Conservation (phyloP, 345 rosid genomes). For the Cardamine resedifolia region DNA sequence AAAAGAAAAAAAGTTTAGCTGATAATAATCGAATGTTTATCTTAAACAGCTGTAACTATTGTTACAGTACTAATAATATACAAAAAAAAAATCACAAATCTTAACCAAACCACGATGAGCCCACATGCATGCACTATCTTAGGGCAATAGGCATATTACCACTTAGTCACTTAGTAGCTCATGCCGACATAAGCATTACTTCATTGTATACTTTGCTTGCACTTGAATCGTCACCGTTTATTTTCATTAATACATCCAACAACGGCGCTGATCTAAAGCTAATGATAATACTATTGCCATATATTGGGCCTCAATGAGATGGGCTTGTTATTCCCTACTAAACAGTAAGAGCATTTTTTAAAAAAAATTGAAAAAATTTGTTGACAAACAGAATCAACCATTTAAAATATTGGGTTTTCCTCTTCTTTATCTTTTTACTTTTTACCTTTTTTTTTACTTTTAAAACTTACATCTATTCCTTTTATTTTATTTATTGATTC, state of each 20-base stretch:
- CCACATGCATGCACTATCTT: constrained; percentile 26
- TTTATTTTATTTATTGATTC: constrained; percentile 22
- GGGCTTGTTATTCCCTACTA: background rate
- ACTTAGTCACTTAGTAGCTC: constrained; percentile 1
- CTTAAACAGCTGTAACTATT: background rate
- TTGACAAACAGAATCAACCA: background rate
- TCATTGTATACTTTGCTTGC: background rate
- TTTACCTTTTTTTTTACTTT: background rate
- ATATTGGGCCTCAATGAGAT: background rate
- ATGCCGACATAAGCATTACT: constrained; percentile 32
- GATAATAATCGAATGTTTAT: too few relatives aligned
- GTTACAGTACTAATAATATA: background rate
- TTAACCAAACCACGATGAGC: constrained; percentile 16
- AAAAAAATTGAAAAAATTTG: too few relatives aligned
- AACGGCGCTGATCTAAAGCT: constrained; percentile 26
- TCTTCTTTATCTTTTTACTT: background rate
- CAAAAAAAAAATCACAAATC: background rate
- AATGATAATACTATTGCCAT: background rate
- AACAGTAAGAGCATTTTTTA: background rate
- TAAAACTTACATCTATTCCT: background rate
- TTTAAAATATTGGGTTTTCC: background rate
- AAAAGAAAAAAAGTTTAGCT: background rate
- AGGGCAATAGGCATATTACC: constrained; percentile 14
- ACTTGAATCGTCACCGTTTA: background rate
- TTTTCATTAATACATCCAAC: background rate